Evolutionary conservation across 768 basidiomycete genomes (phyloP).

Genomic region (Macrocybe gigantea): DNA sequence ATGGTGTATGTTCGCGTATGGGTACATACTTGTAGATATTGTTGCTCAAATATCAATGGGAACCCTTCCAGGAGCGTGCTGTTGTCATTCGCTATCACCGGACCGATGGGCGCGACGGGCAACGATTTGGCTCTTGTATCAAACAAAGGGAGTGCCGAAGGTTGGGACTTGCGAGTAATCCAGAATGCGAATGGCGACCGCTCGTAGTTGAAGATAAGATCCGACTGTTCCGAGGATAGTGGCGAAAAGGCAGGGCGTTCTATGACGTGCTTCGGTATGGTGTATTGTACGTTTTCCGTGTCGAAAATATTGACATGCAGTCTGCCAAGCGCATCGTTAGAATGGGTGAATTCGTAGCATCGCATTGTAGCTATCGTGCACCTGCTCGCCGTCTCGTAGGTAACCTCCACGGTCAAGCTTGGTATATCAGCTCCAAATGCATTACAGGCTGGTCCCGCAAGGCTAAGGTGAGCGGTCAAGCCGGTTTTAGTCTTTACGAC

Average conservation of each 20-base stretch:
- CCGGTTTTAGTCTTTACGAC: constrained; percentile 40
- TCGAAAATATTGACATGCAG: constrained; percentile 68
- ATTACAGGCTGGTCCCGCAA: constrained; percentile 55
- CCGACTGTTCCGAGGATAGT: constrained; percentile 37
- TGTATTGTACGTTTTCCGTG: constrained; percentile 55
- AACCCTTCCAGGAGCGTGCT: constrained; percentile 58
- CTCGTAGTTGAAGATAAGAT: constrained; percentile 66
- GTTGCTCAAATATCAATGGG: constrained; percentile 72
- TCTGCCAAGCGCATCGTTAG: constrained; percentile 22
- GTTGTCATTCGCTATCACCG: constrained; percentile 44
- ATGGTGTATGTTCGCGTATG: not conserved
- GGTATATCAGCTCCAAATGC: constrained; percentile 58
- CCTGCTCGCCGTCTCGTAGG: constrained; percentile 55
- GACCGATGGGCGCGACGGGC: constrained; percentile 52
- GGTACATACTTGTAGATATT: constrained; percentile 59
- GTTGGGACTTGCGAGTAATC: constrained; percentile 65
- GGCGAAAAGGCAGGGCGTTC: constrained; percentile 31
- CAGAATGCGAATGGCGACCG: constrained; percentile 70
- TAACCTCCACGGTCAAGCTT: constrained; percentile 58
- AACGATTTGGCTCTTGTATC: constrained; percentile 64
- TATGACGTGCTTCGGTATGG: constrained; percentile 47
- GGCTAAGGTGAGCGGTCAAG: constrained; percentile 45
- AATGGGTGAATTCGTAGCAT: not conserved
- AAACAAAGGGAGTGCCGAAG: constrained; percentile 51
- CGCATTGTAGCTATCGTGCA: constrained; percentile 14